Evolutionary conservation across 2,329 filamentous ascomycete species (phyloP), one percentile per base, ranked within the genome.

Genomic region (Cytospora piceae): DNA sequence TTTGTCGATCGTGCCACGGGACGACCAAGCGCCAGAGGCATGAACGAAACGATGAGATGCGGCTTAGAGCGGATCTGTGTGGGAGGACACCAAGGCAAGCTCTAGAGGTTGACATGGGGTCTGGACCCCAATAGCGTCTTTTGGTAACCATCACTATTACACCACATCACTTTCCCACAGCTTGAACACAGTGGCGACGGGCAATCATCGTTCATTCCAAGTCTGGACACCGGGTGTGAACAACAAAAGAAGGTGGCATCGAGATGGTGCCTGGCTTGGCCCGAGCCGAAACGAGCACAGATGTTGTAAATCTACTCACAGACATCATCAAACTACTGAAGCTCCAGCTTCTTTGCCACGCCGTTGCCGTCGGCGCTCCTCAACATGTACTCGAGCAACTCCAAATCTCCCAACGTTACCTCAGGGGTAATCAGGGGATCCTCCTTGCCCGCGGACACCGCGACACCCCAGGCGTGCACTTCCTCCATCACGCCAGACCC

Each of bases 1-100:
- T 96, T 94, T 79, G 91, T 96, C n/a, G 87, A 94, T 66, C 84
- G 91, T 60, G 83, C 83, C 46, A 90, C 86, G 20, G 87, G 89
- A 70, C 85, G 88, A 67, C 91, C 92, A n/a, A 84, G 82, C 29
- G 77, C 80, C 32, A 79, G 82, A 29, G 91, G 89, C 8, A 92
- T 95, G 86, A 82, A 80, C 55, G 73, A 79, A 9, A 78, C 77
- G 59, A 77, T 93, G 73, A 87, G 86, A 31, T 73, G 74, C 42
- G 89, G 87, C 1, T 77, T 92, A 63, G 80, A 86, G 74, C 84
- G 80, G 69, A 78, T 91, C 71, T 70, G 83, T 42, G 77, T 82
- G 42, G 70, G 70, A 24, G 61, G 70, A 42, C 49, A 58, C 34
- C 65, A 67, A 55, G 74, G 73, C 70, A 77, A 74, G 67, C 66